Evolutionary conservation across 164 flowering plant species (phyloP), one percentile per base, ranked within the genome.

Genomic region (Tetrastigma voinierianum): DNA sequence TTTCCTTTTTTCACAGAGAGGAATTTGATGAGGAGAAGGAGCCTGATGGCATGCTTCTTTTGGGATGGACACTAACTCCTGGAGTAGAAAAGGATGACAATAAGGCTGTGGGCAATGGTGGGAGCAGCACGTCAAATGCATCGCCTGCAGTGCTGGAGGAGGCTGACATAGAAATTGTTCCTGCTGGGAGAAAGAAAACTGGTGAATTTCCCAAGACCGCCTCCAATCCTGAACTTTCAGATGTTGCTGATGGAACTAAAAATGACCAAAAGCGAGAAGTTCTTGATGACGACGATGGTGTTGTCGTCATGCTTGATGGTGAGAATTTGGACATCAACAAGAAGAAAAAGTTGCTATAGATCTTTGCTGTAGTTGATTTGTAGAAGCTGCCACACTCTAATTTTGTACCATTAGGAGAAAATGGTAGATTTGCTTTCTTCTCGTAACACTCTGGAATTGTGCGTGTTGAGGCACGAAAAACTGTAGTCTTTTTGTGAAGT

Each of bases 11-110:
- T 40, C 61, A 59, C 89, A 93, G 97, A 68, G 98, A 93, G 67
- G 91, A 89, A 67, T 93, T 96, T 80, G 97, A 96, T 45, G 92
- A 90, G 74, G 96, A 94, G 79, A 84, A 89, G 74, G 97, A 90
- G 74, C 95, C 96, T 53, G 98, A 96, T 75, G 92, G 90, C 32
- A 90, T 96, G 99, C 57, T 96, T 74, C 95, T 96, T 51, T 76
- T 76, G 51, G 99, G 99, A 76, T 87, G 95, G 97, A 74, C 78
- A 43, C 85, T 75, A 76, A 67, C 87, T 71, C 80, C 79, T 49
- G 51, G 78, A 16, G 74, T 19, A 23, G 77, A 66, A 46, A 78
- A 77, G 70, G 83, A 77, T 12, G 72, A 71, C 17, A 53, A 72
- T 0, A 59, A n/a, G 23, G 21, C 82, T 49, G 47, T 51, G 49